Conservation (phyloP, 441 rosid genomes). For the Mallotus japonicus region DNA sequence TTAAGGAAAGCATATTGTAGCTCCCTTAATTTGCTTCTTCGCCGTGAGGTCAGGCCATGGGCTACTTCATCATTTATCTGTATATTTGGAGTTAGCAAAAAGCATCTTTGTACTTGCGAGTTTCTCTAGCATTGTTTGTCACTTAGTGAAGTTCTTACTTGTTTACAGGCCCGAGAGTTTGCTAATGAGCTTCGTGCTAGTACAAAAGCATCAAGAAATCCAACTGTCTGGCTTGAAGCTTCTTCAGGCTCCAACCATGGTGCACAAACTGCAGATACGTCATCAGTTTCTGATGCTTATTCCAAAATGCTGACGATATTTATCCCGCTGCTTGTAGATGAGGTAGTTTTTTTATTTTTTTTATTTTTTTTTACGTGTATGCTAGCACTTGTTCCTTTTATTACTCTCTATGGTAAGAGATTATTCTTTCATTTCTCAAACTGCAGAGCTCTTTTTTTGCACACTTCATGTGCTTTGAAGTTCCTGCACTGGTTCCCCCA, state of each 20-base stretch:
- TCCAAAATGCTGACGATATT: constrained; percentile 98
- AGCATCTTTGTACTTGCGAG: not conserved
- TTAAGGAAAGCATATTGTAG: constrained; percentile 96
- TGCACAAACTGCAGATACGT: constrained; percentile 73
- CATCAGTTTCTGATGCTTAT: constrained; percentile 96
- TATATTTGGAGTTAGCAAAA: not conserved
- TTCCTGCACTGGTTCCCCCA: constrained; percentile 94
- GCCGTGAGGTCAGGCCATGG: constrained; percentile 75
- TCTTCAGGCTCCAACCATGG: constrained; percentile 76
- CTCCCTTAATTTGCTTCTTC: constrained; percentile 96
- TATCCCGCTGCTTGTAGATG: constrained; percentile 97
- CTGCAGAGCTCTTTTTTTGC: constrained; percentile 98
- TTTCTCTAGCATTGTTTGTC: not conserved
- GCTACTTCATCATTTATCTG: constrained; percentile 15
- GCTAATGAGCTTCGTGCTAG: constrained; percentile 99
- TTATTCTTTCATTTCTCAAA: constrained; percentile 28
- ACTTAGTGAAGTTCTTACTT: constrained; percentile 15
- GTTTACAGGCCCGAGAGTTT: constrained; percentile 92
- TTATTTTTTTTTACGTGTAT: constrained; percentile 1
- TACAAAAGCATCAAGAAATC: constrained; percentile 96
- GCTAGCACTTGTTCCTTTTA: constrained; percentile 12
- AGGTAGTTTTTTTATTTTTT: constrained; percentile 46
- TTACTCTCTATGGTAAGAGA: constrained; percentile 20
- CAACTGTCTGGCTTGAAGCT: constrained; percentile 97
- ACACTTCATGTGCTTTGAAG: constrained; percentile 99